Evolutionary conservation across 208 protist genomes (phyloP).

Genomic region (Spongospora subterranea): DNA sequence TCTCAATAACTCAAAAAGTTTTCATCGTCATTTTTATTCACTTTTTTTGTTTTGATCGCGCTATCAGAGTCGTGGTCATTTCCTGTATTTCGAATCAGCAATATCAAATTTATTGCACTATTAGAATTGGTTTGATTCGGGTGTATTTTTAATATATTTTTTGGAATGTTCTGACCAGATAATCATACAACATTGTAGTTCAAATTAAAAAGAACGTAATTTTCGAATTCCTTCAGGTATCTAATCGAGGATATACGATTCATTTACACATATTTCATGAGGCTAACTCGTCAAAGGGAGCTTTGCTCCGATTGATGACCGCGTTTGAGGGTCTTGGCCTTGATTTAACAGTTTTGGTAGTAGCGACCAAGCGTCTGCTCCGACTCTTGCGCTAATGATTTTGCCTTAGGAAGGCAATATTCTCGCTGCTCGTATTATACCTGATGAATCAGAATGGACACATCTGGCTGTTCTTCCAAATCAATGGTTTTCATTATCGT

Average conservation of each 20-base stretch:
- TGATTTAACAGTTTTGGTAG: not conserved
- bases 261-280: not conserved
- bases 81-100: too few species aligned
- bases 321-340: not conserved
- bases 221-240: not conserved
- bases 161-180: too few species aligned
- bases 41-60: not conserved
- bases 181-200: too few species aligned
- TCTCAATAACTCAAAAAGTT: not conserved
- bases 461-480: not conserved
- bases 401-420: not conserved
- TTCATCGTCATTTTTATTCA: not conserved
- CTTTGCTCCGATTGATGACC: slow-evolving; percentile 41
- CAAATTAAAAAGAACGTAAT: not conserved
- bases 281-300: not conserved
- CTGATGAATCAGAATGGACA: slow-evolving; percentile 9
- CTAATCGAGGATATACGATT: not conserved
- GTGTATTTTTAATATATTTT: too few species aligned
- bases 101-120: too few species aligned
- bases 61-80: too few species aligned
- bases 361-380: not conserved
- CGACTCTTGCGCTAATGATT: not conserved
- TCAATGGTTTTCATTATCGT: not conserved
- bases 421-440: not conserved
- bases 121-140: too few species aligned